Evolutionary conservation across 2,329 filamentous ascomycete species (phyloP), one percentile per base, ranked within the genome.

Genomic region (Aureobasidium subglaciale): DNA sequence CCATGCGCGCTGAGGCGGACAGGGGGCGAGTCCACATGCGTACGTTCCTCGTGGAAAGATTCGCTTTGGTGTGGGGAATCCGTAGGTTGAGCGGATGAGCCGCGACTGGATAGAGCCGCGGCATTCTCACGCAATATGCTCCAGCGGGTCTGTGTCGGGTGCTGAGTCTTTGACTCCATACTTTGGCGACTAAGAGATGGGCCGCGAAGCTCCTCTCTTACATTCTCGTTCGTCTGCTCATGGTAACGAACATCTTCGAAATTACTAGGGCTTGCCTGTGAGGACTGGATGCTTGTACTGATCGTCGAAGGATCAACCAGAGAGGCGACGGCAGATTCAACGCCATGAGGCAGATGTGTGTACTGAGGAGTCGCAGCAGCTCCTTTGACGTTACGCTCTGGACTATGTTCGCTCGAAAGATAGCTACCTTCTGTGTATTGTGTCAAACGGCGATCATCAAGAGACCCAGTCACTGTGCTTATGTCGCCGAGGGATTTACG

Each of bases 321-420:
- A 15, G 91, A 96, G 7, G 92, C 92, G 10, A 97, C 91, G 9
- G 87, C 88, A 13, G 91, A 96, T 70, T 96, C 91, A 0, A 95
- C 84, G 2, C 81, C 89, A 30, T 84, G 67, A 2, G 82, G 83
- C 1, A 82, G 84, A 63, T 90, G 84, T 3, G 95, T 79, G 65
- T 90, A 86, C 61, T 88, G 79, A 2, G 90, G 86, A 62, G 88
- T 95, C 10, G 84, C 84, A 38, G 81, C 86, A 43, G 90, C 73
- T 18, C 81, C 82, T 27, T 81, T 82, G 24, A 96, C 83, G 56
- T 88, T 82, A 63, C 88, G 87, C 29, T 84, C 85, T 20, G 83
- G 78, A 29, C 81, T 76, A 18, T 18, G 13, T 9, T 56, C 43
- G 35, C 34, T 55, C 35, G 71, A 68, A 46, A 81, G 80, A 55